phyloP scores from a whole-genome alignment of 495 filamentous ascomycete genomes.

The Aspergillus panamensis region DNA sequence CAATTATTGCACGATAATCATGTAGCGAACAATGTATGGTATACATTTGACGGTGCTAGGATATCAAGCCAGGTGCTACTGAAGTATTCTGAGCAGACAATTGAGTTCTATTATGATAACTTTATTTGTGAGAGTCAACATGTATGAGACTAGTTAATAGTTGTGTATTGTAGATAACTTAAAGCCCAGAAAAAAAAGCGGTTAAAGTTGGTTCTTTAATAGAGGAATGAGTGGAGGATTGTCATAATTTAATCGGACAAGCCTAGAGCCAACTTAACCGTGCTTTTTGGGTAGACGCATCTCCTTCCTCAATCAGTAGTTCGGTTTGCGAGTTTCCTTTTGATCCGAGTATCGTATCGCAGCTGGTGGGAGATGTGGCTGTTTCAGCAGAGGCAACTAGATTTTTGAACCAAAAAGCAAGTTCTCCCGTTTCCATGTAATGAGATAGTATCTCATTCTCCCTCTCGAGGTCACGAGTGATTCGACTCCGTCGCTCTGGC shows the following conservation, averaged over 20 bases:
- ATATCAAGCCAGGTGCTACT: no score
- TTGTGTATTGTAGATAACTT: no score
- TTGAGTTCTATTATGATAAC: no score
- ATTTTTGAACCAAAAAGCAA: constrained; percentile 59
- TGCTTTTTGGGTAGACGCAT: constrained; percentile 4
- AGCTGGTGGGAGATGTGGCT: background rate
- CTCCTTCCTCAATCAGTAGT: background rate
- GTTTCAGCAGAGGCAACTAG: constrained; percentile 32
- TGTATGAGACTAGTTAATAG: no score
- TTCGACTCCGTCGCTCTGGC: constrained; percentile 45
- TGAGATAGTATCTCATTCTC: constrained; percentile 52
- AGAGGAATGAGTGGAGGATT: background rate
- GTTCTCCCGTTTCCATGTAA: constrained; percentile 54
- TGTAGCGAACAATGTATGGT: no score
- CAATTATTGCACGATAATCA: no score
- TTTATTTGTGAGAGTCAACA: no score
- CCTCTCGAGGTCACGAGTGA: constrained; percentile 49
- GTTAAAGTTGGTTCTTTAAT: background rate
- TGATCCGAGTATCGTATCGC: background rate
- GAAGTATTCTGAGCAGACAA: no score
- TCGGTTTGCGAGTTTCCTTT: background rate
- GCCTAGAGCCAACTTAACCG: constrained; percentile 22
- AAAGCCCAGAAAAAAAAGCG: background rate
- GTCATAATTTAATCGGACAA: background rate
- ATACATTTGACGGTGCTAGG: no score